Conservation (phyloP, 345 rosid species). For the Eucalyptus dawsonii region DNA sequence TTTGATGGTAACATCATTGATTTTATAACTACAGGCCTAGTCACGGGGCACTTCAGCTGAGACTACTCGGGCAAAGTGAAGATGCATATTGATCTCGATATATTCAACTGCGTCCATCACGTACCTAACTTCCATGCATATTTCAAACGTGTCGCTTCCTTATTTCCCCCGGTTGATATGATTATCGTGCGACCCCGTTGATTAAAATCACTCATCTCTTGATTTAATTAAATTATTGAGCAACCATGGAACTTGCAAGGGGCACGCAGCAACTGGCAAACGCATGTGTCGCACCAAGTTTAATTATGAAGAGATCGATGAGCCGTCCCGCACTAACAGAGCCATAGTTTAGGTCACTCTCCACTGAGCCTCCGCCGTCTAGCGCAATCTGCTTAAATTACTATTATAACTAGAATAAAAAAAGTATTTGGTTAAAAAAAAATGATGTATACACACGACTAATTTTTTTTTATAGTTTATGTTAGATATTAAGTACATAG, state of each 20-base stretch:
- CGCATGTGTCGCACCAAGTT: slow-evolving; percentile 7
- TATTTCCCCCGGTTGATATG: not conserved
- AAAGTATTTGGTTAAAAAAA: not conserved
- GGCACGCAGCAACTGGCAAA: slow-evolving; percentile 21
- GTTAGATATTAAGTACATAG: not conserved
- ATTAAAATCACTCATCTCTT: not conserved
- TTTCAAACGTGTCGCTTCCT: not conserved
- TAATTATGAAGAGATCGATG: not conserved
- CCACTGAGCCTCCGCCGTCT: slow-evolving; percentile 4
- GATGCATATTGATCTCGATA: not conserved
- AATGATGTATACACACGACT: not conserved
- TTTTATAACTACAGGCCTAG: not conserved
- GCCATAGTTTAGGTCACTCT: slow-evolving; percentile 20
- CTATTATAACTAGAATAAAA: not conserved
- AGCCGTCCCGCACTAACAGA: not conserved
- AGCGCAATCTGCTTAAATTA: not conserved
- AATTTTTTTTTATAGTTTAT: not conserved
- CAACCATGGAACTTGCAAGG: not conserved
- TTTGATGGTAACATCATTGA: not conserved
- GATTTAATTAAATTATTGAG: not conserved
- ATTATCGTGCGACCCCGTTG: not conserved
- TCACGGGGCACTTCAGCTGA: not conserved
- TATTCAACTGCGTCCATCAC: not conserved
- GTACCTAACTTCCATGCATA: not conserved
- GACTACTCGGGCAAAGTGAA: not conserved